Conservation (phyloP, 2,329 filamentous ascomycete species). For the Xenoacremonium recifei region DNA sequence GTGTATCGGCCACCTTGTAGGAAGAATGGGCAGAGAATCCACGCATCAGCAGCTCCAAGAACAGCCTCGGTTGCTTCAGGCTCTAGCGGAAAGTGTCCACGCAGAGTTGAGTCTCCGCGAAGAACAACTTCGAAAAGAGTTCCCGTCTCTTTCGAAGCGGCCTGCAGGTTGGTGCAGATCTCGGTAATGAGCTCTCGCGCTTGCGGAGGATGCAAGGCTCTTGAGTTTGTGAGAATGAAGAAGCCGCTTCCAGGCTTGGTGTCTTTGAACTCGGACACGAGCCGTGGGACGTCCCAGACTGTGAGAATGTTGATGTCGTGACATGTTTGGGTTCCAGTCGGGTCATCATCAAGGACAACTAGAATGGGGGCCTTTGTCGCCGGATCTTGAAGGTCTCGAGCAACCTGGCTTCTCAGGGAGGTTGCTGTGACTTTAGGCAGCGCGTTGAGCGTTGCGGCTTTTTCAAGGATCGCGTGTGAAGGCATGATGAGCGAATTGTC, state of each 20-base stretch:
- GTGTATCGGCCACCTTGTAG: constrained; percentile 57
- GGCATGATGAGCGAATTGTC: constrained; percentile 5
- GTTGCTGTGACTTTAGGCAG: constrained; percentile 11
- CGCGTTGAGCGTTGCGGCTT: constrained; percentile 8
- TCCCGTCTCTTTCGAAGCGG: constrained; percentile 38
- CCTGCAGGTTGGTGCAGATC: constrained; percentile 49
- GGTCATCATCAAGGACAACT: constrained; percentile 53
- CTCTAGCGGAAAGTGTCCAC: constrained; percentile 57
- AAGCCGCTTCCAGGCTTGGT: constrained; percentile 43
- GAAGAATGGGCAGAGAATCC: constrained; percentile 59
- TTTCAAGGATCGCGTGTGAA: constrained; percentile 1
- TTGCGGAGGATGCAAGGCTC: constrained; percentile 49
- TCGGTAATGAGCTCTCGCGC: constrained; percentile 46
- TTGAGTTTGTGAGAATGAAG: constrained; percentile 61
- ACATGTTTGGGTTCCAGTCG: constrained; percentile 62
- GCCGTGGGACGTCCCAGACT: constrained; percentile 47
- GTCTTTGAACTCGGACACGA: constrained; percentile 42
- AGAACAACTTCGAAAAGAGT: constrained; percentile 53
- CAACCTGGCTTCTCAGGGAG: constrained; percentile 9
- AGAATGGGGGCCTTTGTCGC: constrained; percentile 27
- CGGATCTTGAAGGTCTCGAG: constrained; percentile 9
- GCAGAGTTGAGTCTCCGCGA: constrained; percentile 54
- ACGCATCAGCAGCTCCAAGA: constrained; percentile 49
- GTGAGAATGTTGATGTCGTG: constrained; percentile 55
- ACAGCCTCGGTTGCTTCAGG: constrained; percentile 49